These are phyloP conservation scores for Penicillium dipodomyicola DNA, from an alignment of 495 filamentous ascomycete species.

Conservation along the genomic window DNA sequence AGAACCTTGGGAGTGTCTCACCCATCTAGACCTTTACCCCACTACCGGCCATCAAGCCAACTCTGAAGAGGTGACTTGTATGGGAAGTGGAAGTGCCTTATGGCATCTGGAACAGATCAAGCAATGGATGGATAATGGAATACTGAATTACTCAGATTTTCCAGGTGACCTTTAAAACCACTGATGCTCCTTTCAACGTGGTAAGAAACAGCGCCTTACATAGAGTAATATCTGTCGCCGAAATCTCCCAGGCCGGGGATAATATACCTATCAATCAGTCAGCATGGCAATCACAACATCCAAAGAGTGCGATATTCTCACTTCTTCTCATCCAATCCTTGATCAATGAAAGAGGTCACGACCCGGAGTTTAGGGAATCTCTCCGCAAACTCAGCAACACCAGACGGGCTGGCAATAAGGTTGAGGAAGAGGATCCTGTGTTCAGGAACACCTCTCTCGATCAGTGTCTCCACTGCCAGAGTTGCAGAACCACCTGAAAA, in stretches of 20 bases:
- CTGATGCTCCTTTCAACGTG: background rate
- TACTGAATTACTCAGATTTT: background rate
- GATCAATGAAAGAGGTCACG: constrained; percentile 95
- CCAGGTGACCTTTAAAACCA: constrained; percentile 1
- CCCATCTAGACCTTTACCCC: constrained; percentile 1
- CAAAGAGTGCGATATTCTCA: constrained; percentile 41
- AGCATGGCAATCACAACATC: constrained; percentile 14
- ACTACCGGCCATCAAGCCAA: constrained; percentile 2
- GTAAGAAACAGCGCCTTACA: constrained; percentile 45
- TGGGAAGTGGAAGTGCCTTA: constrained; percentile 3
- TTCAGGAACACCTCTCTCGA: constrained; percentile 84
- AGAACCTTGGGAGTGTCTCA: background rate
- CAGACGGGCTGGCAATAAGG: constrained; percentile 90
- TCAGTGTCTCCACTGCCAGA: constrained; percentile 92
- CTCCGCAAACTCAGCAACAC: constrained; percentile 83
- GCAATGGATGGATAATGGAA: background rate
- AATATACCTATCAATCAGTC: constrained; percentile 69
- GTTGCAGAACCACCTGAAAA: constrained; percentile 83
- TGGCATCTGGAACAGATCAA: background rate
- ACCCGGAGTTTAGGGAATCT: constrained; percentile 90
- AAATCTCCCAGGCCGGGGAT: constrained; percentile 95
- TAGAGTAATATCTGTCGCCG: constrained; percentile 93
- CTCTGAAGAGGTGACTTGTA: background rate
- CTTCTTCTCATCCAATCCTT: constrained; percentile 96
- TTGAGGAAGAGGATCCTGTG: constrained; percentile 95